phyloP scores from a whole-genome alignment of 148 eudicot genomes.

The Dysphania ambrosioides region DNA sequence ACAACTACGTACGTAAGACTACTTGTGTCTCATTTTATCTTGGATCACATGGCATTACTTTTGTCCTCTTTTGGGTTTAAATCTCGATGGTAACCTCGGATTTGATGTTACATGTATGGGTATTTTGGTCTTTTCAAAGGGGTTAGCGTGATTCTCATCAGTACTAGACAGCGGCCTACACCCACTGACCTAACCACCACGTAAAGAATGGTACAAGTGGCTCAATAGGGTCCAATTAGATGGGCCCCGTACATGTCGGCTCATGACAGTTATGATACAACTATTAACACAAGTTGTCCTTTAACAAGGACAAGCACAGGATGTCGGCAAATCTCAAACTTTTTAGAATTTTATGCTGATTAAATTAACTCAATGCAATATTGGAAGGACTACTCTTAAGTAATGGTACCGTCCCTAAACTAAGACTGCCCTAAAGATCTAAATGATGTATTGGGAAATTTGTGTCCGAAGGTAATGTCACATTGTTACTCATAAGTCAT shows the following conservation, averaged over 20 bases:
- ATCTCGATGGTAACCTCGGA: neutral
- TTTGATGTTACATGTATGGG: neutral
- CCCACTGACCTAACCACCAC: slow-evolving; percentile 1
- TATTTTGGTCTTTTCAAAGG: neutral
- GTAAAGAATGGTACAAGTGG: slow-evolving; percentile 4
- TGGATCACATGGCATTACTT: slow-evolving; percentile 20
- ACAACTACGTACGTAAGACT: slow-evolving; percentile 26
- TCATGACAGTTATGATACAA: neutral
- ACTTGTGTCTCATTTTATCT: neutral
- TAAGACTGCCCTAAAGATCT: too few species aligned
- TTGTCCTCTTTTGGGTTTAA: slow-evolving; percentile 11
- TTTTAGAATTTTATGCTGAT: neutral
- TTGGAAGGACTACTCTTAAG: too few species aligned
- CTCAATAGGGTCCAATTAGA: slow-evolving; percentile 2
- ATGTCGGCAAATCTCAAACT: slow-evolving; percentile 14
- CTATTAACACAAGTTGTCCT: slow-evolving; percentile 8
- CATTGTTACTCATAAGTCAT: too few species aligned
- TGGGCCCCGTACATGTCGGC: slow-evolving; percentile 16
- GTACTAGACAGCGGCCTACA: neutral
- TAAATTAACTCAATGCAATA: too few species aligned
- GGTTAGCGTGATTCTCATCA: slow-evolving; percentile 4
- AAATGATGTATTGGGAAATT: too few species aligned
- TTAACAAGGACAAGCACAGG: slow-evolving; percentile 11
- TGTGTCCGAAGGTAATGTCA: too few species aligned
- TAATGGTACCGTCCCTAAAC: too few species aligned